Base-by-base conservation (phyloP, 768 basidiomycete genomes). In the Glaciozyma antarctica region DNA sequence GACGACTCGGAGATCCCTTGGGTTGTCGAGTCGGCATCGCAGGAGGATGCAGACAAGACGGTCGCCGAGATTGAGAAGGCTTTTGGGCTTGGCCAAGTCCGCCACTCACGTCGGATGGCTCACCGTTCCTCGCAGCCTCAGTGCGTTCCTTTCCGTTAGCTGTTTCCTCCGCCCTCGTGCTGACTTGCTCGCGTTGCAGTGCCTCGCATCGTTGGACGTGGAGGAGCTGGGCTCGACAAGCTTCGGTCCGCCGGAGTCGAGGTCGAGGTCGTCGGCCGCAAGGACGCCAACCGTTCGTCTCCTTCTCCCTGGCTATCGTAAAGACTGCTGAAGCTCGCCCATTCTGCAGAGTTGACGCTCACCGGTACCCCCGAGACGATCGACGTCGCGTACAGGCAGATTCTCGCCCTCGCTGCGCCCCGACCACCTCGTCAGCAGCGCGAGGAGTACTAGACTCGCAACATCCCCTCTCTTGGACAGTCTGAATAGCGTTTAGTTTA, bases 101-200 rank as follows among this genome's bases (percentile, higher is more conserved):
- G 85, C 87, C 81, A 82, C 85, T 2, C 86, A 88, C 69, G 84
- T 88, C 69, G 91, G 88, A 13, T 90, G 88, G 81, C 81, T 94
- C 62, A 91, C 87, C 13, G 80, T 94, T 6, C 73, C 73, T 13
- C 63, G 63, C 13, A 65, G 60, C 5, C 53, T 70, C 16, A 73
- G 71, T 61, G 60, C 61, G 59, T 32, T 55, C 3, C 54, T n/a
- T 30, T 32, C 2, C 17, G 9, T 9, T 21, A 34, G 19, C 24
- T 45, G 5, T 19, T n/a, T 10, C 0, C 34, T 21, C 10, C 32
- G 32, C 32, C 5, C 10, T 1, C 1, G 7, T 19, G 17, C 49
- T 61, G 53, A 54, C 52, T 13, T 1, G 44, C 2, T 32, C 5
- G 17, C n/a, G 26, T 48, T 32, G 30, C 54, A 68, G 68, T 70